Base-by-base conservation (phyloP, 75 land plant species). In the Adiantum capillusveneris region DNA sequence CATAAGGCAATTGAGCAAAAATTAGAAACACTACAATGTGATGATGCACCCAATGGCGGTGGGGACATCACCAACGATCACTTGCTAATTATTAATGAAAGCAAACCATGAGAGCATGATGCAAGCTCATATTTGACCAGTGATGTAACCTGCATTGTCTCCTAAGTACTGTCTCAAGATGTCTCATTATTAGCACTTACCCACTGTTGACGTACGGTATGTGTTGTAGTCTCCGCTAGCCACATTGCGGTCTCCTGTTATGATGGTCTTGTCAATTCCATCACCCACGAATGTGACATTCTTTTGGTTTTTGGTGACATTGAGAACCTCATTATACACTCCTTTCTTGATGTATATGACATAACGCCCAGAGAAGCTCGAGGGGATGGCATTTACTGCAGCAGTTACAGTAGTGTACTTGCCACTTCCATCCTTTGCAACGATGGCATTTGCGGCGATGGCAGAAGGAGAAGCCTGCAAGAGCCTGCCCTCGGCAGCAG, bases 261-360 rank as follows among this genome's bases (percentile, higher is more conserved):
- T 79, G 60, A 84, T 74, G 37, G 87, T 87, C 30, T n/a, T 66
- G 25, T 44, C 66, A 16, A 77, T 67, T 9, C 82, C 87, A 42
- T 83, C 92, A 17, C 92, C 92, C 18, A 81, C 0, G 59, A 84
- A 57, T 75, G 78, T 69, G 0, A 84, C 53, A 25, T 84, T 83
- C 44, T 57, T 70, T 53, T 65, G 73, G 36, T 62, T 55, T 63
- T 78, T 83, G 0, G 67, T 41, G 31, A 87, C 57, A 21, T 65
- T 61, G 26, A 87, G 75, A 30, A 75, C 75, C 46, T 87, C 92
- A 37, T 29, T 29, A 36, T 87, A 87, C 1, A 78, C 80, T n/a
- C 50, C 50, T 19, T 42, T 44, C 69, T 75, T 80, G 20, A 80
- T 48, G 14, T 34, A 42, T 2, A 80, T 75, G 29, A 68, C 64